Conservation (phyloP, 805 yeast species). For the Starmerella roubikii region DNA sequence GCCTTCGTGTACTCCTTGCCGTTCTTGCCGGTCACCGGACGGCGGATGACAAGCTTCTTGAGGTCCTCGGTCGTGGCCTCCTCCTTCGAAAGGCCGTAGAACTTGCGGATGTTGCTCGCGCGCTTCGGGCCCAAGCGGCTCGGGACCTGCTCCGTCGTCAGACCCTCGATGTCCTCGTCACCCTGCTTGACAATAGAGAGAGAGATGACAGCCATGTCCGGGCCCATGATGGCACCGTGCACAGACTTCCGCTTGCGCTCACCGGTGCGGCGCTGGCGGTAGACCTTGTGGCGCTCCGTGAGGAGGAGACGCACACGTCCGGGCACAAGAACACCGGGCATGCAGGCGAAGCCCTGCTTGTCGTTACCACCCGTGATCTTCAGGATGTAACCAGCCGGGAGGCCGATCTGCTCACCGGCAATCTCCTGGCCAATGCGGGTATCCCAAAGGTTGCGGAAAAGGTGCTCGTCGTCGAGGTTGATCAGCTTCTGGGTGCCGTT, state of each 20-base stretch:
- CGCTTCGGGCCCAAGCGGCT: constrained; percentile 99
- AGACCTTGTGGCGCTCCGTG: constrained; percentile 91
- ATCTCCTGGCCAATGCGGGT: constrained; percentile 99
- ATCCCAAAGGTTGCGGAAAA: constrained; percentile 95
- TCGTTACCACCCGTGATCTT: constrained; percentile 99
- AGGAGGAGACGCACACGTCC: constrained; percentile 96
- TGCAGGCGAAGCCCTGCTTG: constrained; percentile 99
- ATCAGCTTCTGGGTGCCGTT: constrained; percentile 98
- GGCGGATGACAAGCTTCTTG: constrained; percentile 87
- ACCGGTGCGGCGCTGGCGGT: constrained; percentile 99
- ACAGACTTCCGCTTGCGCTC: constrained; percentile 99
- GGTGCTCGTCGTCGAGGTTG: constrained; percentile 98
- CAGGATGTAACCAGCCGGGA: constrained; percentile 98
- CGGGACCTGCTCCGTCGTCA: constrained; percentile 88
- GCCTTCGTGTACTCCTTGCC: constrained; percentile 99
- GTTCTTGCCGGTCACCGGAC: constrained; percentile 89
- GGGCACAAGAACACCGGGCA: constrained; percentile 99
- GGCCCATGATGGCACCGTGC: constrained; percentile 97
- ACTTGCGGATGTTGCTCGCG: constrained; percentile 99
- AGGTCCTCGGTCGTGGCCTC: constrained; percentile 46
- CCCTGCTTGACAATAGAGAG: constrained; percentile 94
- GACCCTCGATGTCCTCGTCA: constrained; percentile 88
- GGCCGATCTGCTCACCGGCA: constrained; percentile 96
- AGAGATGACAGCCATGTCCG: constrained; percentile 91
- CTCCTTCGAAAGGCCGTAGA: constrained; percentile 94